Evolutionary conservation across 768 basidiomycete species (phyloP).

Genomic region (Collybia nuda): DNA sequence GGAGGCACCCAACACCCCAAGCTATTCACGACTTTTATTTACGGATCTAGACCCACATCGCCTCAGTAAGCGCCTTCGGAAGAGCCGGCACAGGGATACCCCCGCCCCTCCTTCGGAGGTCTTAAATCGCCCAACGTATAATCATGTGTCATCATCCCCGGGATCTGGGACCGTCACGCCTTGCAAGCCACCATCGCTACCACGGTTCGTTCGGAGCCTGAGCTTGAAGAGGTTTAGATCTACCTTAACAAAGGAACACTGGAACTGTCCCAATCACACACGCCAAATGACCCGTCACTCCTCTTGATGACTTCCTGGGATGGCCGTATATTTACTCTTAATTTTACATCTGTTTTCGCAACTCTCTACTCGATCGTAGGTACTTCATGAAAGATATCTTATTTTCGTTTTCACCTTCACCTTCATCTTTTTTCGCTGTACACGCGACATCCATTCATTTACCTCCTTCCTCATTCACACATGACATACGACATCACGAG

Average conservation of each 20-base stretch:
- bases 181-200: neutral
- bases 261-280: neutral
- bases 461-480: too few species aligned
- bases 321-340: too few species aligned
- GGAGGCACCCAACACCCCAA: constrained; percentile 17
- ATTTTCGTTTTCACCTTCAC: too few species aligned
- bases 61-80: constrained; percentile 3
- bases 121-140: constrained; percentile 4
- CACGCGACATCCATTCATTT: too few species aligned
- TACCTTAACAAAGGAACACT: neutral
- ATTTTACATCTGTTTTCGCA: too few species aligned
- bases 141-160: neutral
- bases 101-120: constrained; percentile 4
- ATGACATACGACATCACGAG: too few species aligned
- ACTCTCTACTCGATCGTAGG: too few species aligned
- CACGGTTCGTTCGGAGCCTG: constrained; percentile 3
- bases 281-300: too few species aligned
- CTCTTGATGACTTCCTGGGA: too few species aligned
- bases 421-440: too few species aligned
- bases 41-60: neutral
- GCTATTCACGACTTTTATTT: constrained; percentile 4
- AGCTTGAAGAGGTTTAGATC: constrained; percentile 2
- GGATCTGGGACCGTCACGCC: neutral
- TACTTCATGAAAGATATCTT: too few species aligned
- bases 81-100: constrained; percentile 1